A percentile compares a stretch with the other conserved stretches of the same genome.
These are phyloP conservation scores for Thielaviopsis populi DNA, from an alignment of 2,329 filamentous ascomycete genomes.

Conservation along the genomic window DNA sequence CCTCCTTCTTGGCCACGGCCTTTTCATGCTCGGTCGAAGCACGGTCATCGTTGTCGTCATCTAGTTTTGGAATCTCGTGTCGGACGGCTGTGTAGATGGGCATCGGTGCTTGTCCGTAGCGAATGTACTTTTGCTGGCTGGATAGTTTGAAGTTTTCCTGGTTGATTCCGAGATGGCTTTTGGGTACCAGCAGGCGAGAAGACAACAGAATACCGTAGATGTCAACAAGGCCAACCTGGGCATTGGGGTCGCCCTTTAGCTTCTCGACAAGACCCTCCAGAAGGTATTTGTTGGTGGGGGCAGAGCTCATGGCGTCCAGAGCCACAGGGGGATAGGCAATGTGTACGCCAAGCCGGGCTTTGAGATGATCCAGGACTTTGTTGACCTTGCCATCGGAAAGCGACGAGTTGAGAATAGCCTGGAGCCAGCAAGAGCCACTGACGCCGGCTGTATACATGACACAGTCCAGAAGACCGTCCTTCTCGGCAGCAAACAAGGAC, in stretches of 20 bases:
- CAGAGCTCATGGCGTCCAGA: slow-evolving; percentile 63
- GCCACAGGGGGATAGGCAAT: slow-evolving; percentile 85
- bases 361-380: slow-evolving; percentile 68
- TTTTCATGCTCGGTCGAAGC: slow-evolving; percentile 33
- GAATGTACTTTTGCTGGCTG: slow-evolving; percentile 62
- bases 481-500: slow-evolving; percentile 67
- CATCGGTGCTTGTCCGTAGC: slow-evolving; percentile 66
- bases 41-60: slow-evolving; percentile 21
- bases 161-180: slow-evolving; percentile 50
- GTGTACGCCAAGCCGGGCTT: slow-evolving; percentile 68
- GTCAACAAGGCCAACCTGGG: slow-evolving; percentile 82
- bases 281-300: slow-evolving; percentile 86
- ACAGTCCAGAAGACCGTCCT: slow-evolving; percentile 85
- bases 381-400: slow-evolving; percentile 53
- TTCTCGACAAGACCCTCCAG: slow-evolving; percentile 84
- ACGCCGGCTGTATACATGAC: slow-evolving; percentile 91
- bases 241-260: slow-evolving; percentile 60
- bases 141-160: slow-evolving; percentile 79
- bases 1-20: slow-evolving; percentile 40
- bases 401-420: slow-evolving; percentile 72
- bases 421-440: slow-evolving; percentile 91
- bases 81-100: slow-evolving; percentile 93
- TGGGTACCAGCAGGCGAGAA: slow-evolving; percentile 66
- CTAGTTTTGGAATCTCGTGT: slow-evolving; percentile 65
- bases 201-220: slow-evolving; percentile 79